A percentile compares a stretch with the other conserved stretches of the same genome.
Conservation (phyloP, 2,329 filamentous ascomycete species). For the Pleoardoris graminearum region DNA sequence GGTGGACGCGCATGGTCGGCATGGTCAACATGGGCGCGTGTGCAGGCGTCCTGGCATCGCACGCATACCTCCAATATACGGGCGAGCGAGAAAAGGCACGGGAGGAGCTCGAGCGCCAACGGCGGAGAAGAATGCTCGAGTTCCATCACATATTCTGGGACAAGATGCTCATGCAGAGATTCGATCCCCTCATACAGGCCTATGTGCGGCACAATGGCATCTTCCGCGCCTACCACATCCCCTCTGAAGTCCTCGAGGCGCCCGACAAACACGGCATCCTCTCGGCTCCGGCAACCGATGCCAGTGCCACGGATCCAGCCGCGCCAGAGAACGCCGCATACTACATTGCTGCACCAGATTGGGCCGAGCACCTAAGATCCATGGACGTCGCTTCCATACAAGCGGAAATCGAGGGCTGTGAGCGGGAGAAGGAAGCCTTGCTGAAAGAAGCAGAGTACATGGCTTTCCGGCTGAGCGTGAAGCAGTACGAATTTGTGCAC, state of each 20-base stretch:
- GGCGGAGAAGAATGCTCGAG: conserved; percentile 25
- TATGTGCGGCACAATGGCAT: conserved; percentile 33
- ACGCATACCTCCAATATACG: conserved; percentile 33
- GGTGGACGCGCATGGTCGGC: conserved; percentile 28
- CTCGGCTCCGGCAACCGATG: not conserved
- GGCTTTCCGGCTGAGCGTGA: conserved; percentile 19
- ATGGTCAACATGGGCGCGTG: conserved; percentile 32
- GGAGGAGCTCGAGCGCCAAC: conserved; percentile 17
- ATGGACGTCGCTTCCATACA: conserved; percentile 18
- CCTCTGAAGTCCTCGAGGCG: conserved; percentile 20
- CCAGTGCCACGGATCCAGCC: not conserved
- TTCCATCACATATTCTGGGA: conserved; percentile 33
- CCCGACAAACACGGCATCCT: conserved; percentile 14
- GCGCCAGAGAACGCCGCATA: conserved; percentile 12
- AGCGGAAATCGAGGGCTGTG: conserved; percentile 16
- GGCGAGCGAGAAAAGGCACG: conserved; percentile 33
- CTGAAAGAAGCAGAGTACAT: conserved; percentile 29
- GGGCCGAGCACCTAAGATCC: conserved; percentile 21
- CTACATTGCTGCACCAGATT: conserved; percentile 27
- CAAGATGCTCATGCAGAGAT: conserved; percentile 27
- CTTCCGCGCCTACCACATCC: conserved; percentile 28
- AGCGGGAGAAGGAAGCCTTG: conserved; percentile 18
- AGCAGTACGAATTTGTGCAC: conserved; percentile 29
- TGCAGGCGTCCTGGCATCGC: conserved; percentile 24
- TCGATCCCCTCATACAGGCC: conserved; percentile 28